A percentile compares a stretch with the other conserved stretches of the same genome.
Evolutionary conservation across 2,329 filamentous ascomycete species (phyloP).

Genomic region (Mariannaea elegans): DNA sequence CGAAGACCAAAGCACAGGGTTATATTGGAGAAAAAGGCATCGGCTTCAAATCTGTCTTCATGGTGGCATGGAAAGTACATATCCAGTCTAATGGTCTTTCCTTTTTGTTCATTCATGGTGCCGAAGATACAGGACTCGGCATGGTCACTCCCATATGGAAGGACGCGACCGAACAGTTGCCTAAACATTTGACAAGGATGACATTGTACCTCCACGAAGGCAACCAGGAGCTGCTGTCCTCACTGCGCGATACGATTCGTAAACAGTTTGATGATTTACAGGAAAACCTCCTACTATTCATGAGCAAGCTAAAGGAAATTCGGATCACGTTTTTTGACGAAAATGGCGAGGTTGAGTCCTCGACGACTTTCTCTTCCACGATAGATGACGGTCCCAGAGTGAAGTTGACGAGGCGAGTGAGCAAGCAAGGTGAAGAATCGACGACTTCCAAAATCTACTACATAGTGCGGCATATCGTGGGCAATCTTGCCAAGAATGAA

Average conservation of each 20-base stretch:
- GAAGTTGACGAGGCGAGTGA: slow-evolving; percentile 4
- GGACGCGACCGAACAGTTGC: slow-evolving; percentile 29
- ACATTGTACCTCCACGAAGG: slow-evolving; percentile 48
- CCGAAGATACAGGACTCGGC: slow-evolving; percentile 56
- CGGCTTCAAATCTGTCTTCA: slow-evolving; percentile 62
- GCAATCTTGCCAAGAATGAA: slow-evolving; percentile 45
- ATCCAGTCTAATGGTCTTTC: slow-evolving; percentile 55
- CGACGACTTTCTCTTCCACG: slow-evolving; percentile 15
- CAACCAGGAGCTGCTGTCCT: slow-evolving; percentile 3
- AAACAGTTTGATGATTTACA: slow-evolving; percentile 50
- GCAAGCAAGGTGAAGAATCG: slow-evolving; percentile 14
- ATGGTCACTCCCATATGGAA: slow-evolving; percentile 60
- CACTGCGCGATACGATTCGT: slow-evolving; percentile 30
- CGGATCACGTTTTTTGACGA: slow-evolving; percentile 42
- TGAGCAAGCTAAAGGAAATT: slow-evolving; percentile 50
- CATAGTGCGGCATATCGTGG: slow-evolving; percentile 39
- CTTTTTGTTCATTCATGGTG: slow-evolving; percentile 53
- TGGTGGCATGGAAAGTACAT: slow-evolving; percentile 53
- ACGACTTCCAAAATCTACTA: slow-evolving; percentile 27
- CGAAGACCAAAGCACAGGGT: slow-evolving; percentile 51
- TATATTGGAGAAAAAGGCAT: slow-evolving; percentile 63
- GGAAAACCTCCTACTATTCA: slow-evolving; percentile 52
- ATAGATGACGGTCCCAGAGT: background rate
- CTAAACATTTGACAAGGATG: slow-evolving; percentile 45
- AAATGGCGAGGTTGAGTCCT: slow-evolving; percentile 2